These are phyloP conservation scores for Metschnikowia rubicola DNA, from an alignment of 805 yeast species.

Conservation along the genomic window DNA sequence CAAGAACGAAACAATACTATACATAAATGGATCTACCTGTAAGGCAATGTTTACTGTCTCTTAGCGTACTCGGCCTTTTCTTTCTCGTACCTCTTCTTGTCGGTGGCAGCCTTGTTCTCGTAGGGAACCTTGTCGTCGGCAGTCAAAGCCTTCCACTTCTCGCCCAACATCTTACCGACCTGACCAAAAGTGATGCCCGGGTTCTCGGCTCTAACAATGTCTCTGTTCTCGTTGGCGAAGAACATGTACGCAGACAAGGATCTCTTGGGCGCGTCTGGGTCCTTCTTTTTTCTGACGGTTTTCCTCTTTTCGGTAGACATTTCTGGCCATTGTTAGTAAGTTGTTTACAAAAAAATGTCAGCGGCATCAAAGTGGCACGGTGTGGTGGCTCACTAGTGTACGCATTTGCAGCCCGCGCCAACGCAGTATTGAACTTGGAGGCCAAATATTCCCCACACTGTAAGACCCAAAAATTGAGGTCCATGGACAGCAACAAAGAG, in stretches of 20 bases:
- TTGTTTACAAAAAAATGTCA: not conserved
- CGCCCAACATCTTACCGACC: conserved; percentile 93
- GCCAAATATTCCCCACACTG: not conserved
- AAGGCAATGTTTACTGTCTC: conserved; percentile 22
- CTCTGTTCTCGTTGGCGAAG: conserved; percentile 97
- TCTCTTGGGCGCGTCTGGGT: conserved; percentile 99
- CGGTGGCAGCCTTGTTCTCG: conserved; percentile 89
- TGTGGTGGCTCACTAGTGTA: not conserved
- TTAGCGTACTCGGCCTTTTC: conserved; percentile 84
- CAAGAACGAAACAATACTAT: conserved; percentile 14
- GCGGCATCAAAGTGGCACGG: not conserved
- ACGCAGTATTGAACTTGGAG: not conserved
- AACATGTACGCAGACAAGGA: conserved; percentile 98
- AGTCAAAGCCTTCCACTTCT: conserved; percentile 88
- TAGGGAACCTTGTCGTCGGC: conserved; percentile 85
- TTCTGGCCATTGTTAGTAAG: conserved; percentile 9
- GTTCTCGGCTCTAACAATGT: conserved; percentile 90
- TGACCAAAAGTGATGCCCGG: conserved; percentile 94
- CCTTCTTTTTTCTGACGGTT: conserved; percentile 51
- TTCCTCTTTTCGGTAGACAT: conserved; percentile 40
- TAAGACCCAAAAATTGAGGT: too few species aligned
- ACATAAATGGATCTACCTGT: conserved; percentile 8
- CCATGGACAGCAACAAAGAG: too few species aligned
- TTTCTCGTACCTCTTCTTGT: conserved; percentile 95
- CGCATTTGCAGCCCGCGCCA: conserved; percentile 1